Percentiles rank a stretch among this genome's conserved stretches.
phyloP scores from a whole-genome alignment of 2,329 filamentous ascomycete genomes.

The Colletotrichum salicis region DNA sequence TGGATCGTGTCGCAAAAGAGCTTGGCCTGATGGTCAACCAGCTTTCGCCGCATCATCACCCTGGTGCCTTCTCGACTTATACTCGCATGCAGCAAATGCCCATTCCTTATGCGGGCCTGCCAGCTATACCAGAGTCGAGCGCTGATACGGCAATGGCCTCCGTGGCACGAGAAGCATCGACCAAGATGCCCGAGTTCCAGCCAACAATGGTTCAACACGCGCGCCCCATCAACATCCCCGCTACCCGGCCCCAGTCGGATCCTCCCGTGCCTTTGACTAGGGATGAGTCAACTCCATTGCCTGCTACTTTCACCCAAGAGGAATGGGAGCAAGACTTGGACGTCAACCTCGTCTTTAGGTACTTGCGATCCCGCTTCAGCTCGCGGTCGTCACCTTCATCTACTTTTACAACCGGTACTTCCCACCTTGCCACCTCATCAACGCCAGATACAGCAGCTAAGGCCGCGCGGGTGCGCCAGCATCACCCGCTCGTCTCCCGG shows the following conservation, averaged over 20 bases:
- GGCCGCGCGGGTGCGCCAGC: slow-evolving; percentile 84
- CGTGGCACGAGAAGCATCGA: slow-evolving; percentile 62
- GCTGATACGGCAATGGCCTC: slow-evolving; percentile 41
- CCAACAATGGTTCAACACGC: slow-evolving; percentile 55
- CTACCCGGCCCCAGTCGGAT: slow-evolving; percentile 40
- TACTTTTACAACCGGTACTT: slow-evolving; percentile 53
- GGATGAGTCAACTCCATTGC: slow-evolving; percentile 28
- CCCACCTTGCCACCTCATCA: slow-evolving; percentile 60
- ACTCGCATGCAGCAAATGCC: slow-evolving; percentile 70
- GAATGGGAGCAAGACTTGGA: slow-evolving; percentile 97
- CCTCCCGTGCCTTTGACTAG: slow-evolving; percentile 13
- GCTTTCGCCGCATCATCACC: slow-evolving; percentile 76
- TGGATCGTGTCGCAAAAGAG: slow-evolving; percentile 88
- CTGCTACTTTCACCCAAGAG: slow-evolving; percentile 68
- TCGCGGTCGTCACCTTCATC: slow-evolving; percentile 57
- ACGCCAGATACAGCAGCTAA: slow-evolving; percentile 77
- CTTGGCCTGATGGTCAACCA: slow-evolving; percentile 86
- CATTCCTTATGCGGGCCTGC: slow-evolving; percentile 82
- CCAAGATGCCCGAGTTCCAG: slow-evolving; percentile 57
- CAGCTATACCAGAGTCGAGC: slow-evolving; percentile 67
- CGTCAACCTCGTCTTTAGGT: slow-evolving; percentile 90
- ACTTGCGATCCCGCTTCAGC: slow-evolving; percentile 80
- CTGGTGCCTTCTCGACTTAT: slow-evolving; percentile 89
- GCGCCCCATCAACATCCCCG: slow-evolving; percentile 50
- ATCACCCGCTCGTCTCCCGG: slow-evolving; percentile 85